Evolutionary conservation across 345 rosid species (phyloP).

Genomic region (Lepidium africanum): DNA sequence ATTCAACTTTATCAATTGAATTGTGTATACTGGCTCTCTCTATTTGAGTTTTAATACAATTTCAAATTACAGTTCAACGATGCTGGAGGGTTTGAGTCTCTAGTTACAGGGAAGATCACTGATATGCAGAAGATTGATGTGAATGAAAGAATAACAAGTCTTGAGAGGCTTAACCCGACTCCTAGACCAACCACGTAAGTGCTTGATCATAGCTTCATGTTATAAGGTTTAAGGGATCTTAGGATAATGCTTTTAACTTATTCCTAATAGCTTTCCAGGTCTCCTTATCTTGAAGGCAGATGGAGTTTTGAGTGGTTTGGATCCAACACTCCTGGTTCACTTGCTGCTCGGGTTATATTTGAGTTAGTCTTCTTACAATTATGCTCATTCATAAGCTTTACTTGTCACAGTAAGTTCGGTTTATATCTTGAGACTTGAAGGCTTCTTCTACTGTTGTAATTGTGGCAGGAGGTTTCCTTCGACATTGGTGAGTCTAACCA

Average conservation of each 20-base stretch:
- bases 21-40: background rate
- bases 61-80: conserved; percentile 59
- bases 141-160: conserved; percentile 69
- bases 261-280: conserved; percentile 63
- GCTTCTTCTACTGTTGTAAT: background rate
- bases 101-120: conserved; percentile 64
- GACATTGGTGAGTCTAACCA: conserved; percentile 57
- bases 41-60: background rate
- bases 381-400: background rate
- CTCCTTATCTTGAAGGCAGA: conserved; percentile 82
- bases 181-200: conserved; percentile 92
- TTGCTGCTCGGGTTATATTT: conserved; percentile 53
- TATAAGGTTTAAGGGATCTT: background rate
- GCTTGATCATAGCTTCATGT: conserved; percentile 5
- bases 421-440: background rate
- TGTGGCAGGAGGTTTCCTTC: conserved; percentile 72
- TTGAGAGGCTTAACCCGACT: conserved; percentile 90
- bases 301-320: conserved; percentile 99
- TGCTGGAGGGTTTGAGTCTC: conserved; percentile 82
- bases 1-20: background rate
- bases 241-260: conserved; percentile 25
- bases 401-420: background rate
- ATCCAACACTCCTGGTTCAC: conserved; percentile 56
- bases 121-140: conserved; percentile 77
- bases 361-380: conserved; percentile 45